Evolutionary conservation across 352 stramenopile genomes (phyloP).

Genomic region (Globisporangium apiculatum): DNA sequence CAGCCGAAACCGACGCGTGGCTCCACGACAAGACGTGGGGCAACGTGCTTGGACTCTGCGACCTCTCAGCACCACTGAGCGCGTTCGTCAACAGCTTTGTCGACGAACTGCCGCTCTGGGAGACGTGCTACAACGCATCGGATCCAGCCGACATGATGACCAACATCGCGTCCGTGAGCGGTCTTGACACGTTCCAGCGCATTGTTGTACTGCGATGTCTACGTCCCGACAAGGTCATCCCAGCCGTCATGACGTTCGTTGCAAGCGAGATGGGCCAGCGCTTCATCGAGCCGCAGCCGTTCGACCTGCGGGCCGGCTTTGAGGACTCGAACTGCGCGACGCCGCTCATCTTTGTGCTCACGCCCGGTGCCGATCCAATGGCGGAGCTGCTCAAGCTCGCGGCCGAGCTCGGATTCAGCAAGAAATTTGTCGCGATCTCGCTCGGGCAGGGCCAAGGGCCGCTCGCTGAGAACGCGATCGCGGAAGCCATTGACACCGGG

Average conservation of each 20-base stretch:
- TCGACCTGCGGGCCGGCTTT: slow-evolving; percentile 90
- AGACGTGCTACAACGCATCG: slow-evolving; percentile 78
- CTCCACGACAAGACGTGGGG: slow-evolving; percentile 88
- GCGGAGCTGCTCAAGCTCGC: slow-evolving; percentile 91
- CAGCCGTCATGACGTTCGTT: slow-evolving; percentile 89
- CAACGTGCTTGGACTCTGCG: slow-evolving; percentile 77
- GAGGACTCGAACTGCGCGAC: slow-evolving; percentile 92
- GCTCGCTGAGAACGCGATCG: slow-evolving; percentile 89
- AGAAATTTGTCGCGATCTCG: slow-evolving; percentile 92
- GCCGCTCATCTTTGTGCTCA: slow-evolving; percentile 94
- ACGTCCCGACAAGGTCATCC: slow-evolving; percentile 91
- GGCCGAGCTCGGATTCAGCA: slow-evolving; percentile 86
- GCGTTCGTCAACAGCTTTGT: slow-evolving; percentile 49
- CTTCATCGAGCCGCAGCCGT: slow-evolving; percentile 92
- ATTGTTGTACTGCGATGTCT: slow-evolving; percentile 90
- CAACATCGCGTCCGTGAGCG: slow-evolving; percentile 37
- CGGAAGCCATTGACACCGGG: slow-evolving; percentile 89
- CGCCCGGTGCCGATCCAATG: slow-evolving; percentile 93
- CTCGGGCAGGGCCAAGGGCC: slow-evolving; percentile 92
- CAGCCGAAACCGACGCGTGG: slow-evolving; percentile 48
- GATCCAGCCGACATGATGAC: slow-evolving; percentile 71
- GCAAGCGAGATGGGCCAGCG: slow-evolving; percentile 80
- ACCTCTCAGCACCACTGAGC: slow-evolving; percentile 33
- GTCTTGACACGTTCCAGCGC: slow-evolving; percentile 84
- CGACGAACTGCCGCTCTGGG: slow-evolving; percentile 49